A percentile compares a stretch with the other conserved stretches of the same genome.
Conservation (phyloP, 176 grass and related monocot genomes). For the Dactylis glomerata region DNA sequence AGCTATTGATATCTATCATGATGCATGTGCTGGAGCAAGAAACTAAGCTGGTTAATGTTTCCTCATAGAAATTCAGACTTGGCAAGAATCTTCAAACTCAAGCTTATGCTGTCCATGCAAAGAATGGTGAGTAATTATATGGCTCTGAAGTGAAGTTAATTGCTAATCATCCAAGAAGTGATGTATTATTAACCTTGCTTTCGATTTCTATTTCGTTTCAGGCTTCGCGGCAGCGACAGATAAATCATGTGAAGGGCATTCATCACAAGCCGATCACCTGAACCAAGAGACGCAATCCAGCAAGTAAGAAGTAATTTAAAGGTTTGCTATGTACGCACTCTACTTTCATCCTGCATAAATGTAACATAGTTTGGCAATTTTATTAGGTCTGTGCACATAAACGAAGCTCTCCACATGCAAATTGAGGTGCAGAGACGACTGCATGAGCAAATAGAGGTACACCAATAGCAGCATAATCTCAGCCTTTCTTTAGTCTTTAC, state of each 20-base stretch:
- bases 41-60: conserved; percentile 25
- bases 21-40: conserved; percentile 16
- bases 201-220: conserved; percentile 13
- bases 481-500: not conserved
- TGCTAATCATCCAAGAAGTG: not conserved
- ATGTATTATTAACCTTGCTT: conserved; percentile 23
- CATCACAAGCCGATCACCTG: conserved; percentile 37
- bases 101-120: conserved; percentile 37
- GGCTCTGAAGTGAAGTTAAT: not conserved
- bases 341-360: not conserved
- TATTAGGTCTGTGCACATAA: conserved; percentile 70
- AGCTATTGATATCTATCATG: conserved; percentile 10
- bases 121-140: conserved; percentile 45
- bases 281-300: conserved; percentile 38
- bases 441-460: conserved; percentile 90
- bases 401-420: conserved; percentile 85
- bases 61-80: conserved; percentile 78
- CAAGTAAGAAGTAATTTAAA: conserved; percentile 46
- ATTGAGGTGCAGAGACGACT: conserved; percentile 97
- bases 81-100: conserved; percentile 80
- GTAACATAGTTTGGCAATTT: not conserved
- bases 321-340: not conserved
- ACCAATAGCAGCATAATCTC: not conserved
- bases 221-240: conserved; percentile 36
- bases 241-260: conserved; percentile 49